These are phyloP conservation scores for Agapanthus africanus DNA, from an alignment of 106 monocot genomes.

Conservation along the genomic window DNA sequence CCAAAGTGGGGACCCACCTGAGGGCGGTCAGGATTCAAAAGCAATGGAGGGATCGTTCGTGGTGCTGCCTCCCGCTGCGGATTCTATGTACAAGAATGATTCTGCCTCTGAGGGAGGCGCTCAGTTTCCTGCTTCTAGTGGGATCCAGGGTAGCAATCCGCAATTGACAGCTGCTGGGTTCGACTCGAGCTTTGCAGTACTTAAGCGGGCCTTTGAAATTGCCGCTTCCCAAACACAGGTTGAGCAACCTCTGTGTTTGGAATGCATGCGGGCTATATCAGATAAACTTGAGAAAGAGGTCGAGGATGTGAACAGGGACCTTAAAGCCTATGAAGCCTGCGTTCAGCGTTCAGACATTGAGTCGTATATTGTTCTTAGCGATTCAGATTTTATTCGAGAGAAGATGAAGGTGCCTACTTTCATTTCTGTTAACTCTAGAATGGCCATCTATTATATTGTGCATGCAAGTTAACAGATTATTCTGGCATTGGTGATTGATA, in stretches of 20 bases:
- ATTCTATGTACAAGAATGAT: constrained; percentile 67
- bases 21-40: constrained; percentile 23
- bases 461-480: too few species aligned
- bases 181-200: constrained; percentile 65
- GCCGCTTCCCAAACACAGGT: constrained; percentile 93
- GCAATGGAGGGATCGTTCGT: constrained; percentile 85
- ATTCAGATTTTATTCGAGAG: constrained; percentile 77
- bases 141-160: constrained; percentile 13
- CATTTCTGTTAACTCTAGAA: too few species aligned
- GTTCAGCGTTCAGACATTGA: constrained; percentile 58
- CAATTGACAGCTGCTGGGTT: constrained; percentile 45
- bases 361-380: constrained; percentile 51
- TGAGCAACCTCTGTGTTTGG: constrained; percentile 92
- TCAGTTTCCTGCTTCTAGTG: constrained; percentile 24
- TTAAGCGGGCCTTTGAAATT: too few species aligned
- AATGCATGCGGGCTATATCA: constrained; percentile 84
- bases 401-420: constrained; percentile 78
- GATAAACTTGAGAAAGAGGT: constrained; percentile 89
- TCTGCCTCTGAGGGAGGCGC: constrained; percentile 29
- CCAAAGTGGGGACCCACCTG: constrained; percentile 21
- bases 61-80: constrained; percentile 68
- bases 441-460: too few species aligned
- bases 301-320: constrained; percentile 86
- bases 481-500: too few species aligned
- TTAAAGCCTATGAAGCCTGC: constrained; percentile 83